Percentiles rank a stretch among this genome's conserved stretches.
Conservation (phyloP, 306 rosid genomes). For the Trifolium pratense region DNA sequence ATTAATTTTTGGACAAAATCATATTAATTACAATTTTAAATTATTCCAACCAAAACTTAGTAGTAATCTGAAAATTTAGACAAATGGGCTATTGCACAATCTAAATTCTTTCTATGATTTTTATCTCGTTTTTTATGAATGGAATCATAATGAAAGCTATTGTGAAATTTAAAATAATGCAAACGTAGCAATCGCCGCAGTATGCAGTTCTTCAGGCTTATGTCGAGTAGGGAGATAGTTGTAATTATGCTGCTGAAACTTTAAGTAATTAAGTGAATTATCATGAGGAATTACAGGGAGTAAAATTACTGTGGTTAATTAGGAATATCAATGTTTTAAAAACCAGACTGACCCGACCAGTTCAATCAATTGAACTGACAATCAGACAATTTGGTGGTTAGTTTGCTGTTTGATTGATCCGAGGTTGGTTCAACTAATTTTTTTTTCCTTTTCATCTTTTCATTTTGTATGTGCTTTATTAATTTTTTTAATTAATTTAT, state of each 20-base stretch:
- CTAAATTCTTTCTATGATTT: background rate
- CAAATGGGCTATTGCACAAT: background rate
- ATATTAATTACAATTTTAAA: constrained; percentile 10
- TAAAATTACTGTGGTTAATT: constrained; percentile 23
- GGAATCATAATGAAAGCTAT: constrained; percentile 7
- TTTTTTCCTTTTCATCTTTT: background rate
- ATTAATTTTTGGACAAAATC: constrained; percentile 3
- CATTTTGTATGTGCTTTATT: background rate
- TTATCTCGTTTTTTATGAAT: background rate
- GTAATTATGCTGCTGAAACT: constrained; percentile 15
- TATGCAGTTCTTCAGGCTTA: background rate
- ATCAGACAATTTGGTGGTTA: too few relatives aligned
- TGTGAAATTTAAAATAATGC: constrained; percentile 7
- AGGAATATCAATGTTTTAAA: background rate
- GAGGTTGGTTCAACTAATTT: too few relatives aligned
- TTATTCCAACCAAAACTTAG: background rate
- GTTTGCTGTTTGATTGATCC: background rate
- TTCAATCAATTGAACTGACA: background rate
- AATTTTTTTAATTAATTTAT: background rate
- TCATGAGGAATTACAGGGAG: constrained; percentile 4
- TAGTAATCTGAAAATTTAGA: constrained; percentile 13
- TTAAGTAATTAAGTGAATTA: constrained; percentile 17
- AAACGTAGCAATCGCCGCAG: constrained; percentile 10
- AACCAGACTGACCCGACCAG: background rate
- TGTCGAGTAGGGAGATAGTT: constrained; percentile 26